Base-by-base conservation (phyloP, 2,329 filamentous ascomycete species). In the Allantophomopsis cytisporea region DNA sequence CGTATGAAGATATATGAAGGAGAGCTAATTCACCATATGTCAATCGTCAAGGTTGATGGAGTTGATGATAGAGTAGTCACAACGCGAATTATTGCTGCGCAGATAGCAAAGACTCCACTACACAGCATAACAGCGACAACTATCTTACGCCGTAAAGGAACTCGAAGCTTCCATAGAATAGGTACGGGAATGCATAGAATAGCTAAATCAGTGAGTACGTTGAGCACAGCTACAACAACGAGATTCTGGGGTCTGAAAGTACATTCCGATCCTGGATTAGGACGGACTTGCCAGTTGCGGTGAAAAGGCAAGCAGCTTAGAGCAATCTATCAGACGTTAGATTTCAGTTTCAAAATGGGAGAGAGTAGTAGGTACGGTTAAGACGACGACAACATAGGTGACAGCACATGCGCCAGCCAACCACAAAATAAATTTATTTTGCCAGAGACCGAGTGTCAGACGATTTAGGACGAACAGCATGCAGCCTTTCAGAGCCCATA, bases 41-140 rank as follows among this genome's bases (percentile, higher is more conserved):
- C 60, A 38, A 60, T 58, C 39, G 51, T 57, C 12, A 55, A 44
- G 2, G 53, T 54, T 1, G 49, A 53, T 0, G 55, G 56, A 12
- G 43, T 44, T 7, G 46, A 42, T 18, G 47, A 46, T 2, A 60
- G 44, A 1, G 57, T 56, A 39, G 57, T 48, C n/a, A 50, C 47
- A 21, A 52, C 51, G 7, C 57, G 52, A 12, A 58, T 48, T 35
- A 60, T 50, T 15, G 58, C 57, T 1, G 58, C 55, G 3, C 46
- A 44, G 40, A 60, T 59, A 45, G 59, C 52, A 40, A 60, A 59
- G 6, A 59, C 23, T 18, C 58, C 56, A 2, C 57, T 59, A 4
- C 48, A 54, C 1, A 60, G 49, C 7, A 61, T 45, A 1, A 56
- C n/a, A 5, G 43, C 50, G 28, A 61, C 47, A 8, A 48, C 48